Percentiles rank a stretch among this genome's conserved stretches.
phyloP scores from a whole-genome alignment of 192 early-diverging fungal species.

The Spinellus fusiger region DNA sequence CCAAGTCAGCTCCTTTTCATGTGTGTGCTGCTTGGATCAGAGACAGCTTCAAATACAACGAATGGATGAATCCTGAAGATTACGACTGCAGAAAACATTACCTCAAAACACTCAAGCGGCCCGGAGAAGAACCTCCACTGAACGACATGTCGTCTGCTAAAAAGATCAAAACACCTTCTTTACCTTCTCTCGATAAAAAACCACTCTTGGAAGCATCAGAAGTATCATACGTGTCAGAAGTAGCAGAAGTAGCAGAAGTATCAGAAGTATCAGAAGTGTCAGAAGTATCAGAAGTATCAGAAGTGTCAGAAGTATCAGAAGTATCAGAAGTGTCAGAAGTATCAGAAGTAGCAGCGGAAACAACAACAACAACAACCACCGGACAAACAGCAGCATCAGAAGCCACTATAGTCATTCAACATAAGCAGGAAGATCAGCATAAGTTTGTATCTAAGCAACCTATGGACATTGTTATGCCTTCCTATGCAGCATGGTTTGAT shows the following conservation, averaged over 20 bases:
- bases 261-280: too few relatives aligned
- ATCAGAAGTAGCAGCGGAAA: too few relatives aligned
- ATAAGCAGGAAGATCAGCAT: conserved; percentile 51
- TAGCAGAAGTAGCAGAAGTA: too few relatives aligned
- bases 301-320: too few relatives aligned
- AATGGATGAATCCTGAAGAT: conserved; percentile 63
- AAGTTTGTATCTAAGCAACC: conserved; percentile 63
- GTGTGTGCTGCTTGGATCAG: conserved; percentile 62
- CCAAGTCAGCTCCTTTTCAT: conserved; percentile 45
- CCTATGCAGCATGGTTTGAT: conserved; percentile 94
- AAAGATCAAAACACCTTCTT: not conserved
- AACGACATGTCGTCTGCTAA: not conserved
- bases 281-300: too few relatives aligned
- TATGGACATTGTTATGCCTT: conserved; percentile 77
- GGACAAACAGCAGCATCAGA: not conserved
- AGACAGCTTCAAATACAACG: conserved; percentile 63
- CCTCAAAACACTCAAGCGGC: not conserved
- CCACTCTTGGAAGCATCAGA: not conserved
- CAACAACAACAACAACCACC: not conserved
- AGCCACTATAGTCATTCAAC: not conserved
- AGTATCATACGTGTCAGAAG: too few relatives aligned
- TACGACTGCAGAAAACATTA: conserved; percentile 1
- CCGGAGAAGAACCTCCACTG: not conserved
- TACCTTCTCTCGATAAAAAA: not conserved
- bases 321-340: too few relatives aligned